phyloP scores from a whole-genome alignment of 1,284 basidiomycete genomes.

The Ganoderma sinense region DNA sequence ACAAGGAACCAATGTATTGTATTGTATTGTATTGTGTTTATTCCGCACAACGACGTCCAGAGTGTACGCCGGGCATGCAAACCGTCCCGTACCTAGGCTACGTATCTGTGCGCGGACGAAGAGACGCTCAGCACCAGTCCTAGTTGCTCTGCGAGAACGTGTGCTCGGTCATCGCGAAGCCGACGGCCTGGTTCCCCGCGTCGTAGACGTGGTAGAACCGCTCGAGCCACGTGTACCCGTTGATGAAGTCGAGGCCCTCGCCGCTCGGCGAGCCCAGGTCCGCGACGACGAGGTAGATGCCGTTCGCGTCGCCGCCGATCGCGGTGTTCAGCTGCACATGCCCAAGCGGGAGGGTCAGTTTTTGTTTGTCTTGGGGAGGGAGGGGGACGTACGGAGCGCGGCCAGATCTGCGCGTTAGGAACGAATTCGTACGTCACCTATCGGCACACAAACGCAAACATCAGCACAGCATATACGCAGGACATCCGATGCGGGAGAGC shows the following conservation, averaged over 20 bases:
- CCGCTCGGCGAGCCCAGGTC: conserved; percentile 32
- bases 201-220: conserved; percentile 75
- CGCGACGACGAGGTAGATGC: conserved; percentile 38
- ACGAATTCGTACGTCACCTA: conserved; percentile 14
- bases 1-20: too few species aligned
- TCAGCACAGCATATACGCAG: too few species aligned
- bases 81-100: too few species aligned
- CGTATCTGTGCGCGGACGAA: too few species aligned
- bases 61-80: too few species aligned
- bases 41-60: too few species aligned
- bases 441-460: too few species aligned
- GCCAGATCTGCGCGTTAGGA: conserved; percentile 18
- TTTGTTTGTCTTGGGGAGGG: neutral
- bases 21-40: too few species aligned
- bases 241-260: conserved; percentile 41
- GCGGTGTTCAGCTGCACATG: conserved; percentile 38
- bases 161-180: conserved; percentile 51
- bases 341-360: conserved; percentile 40
- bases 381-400: conserved; percentile 13
- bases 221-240: conserved; percentile 49
- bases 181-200: conserved; percentile 53
- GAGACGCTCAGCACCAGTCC: too few species aligned
- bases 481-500: too few species aligned
- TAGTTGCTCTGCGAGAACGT: conserved; percentile 32
- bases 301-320: conserved; percentile 37